These are phyloP conservation scores for Zea mays DNA, from an alignment of 176 grass and related monocot species.

Conservation along the genomic window DNA sequence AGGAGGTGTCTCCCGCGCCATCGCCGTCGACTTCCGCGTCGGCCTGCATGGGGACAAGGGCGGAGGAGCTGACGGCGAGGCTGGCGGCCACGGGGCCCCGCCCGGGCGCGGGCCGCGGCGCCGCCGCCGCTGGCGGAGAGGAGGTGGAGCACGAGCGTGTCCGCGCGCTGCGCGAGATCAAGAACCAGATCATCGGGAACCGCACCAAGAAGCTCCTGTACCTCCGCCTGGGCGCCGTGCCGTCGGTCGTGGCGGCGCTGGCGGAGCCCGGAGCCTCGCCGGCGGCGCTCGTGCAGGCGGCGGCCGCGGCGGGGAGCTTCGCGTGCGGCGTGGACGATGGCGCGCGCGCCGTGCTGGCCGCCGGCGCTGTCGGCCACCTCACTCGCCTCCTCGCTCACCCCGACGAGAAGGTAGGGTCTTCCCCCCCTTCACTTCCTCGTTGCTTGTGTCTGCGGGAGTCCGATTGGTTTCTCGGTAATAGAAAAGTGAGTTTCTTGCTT, in stretches of 20 bases:
- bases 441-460: slow-evolving; percentile 29
- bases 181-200: slow-evolving; percentile 99
- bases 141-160: slow-evolving; percentile 55
- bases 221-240: slow-evolving; percentile 79
- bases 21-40: slow-evolving; percentile 16
- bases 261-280: slow-evolving; percentile 41
- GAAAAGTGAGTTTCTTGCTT: slow-evolving; percentile 23
- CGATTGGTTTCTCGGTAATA: slow-evolving; percentile 15
- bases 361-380: slow-evolving; percentile 68
- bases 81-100: slow-evolving; percentile 38
- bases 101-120: slow-evolving; percentile 9
- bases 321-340: slow-evolving; percentile 94
- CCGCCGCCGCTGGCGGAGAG: slow-evolving; percentile 24
- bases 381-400: slow-evolving; percentile 68
- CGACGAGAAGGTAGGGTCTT: slow-evolving; percentile 68
- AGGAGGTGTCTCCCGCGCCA: slow-evolving; percentile 27
- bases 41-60: slow-evolving; percentile 50
- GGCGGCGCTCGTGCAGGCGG: slow-evolving; percentile 84
- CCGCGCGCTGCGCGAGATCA: slow-evolving; percentile 78
- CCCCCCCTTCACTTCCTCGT: slow-evolving; percentile 16
- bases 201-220: slow-evolving; percentile 96
- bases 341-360: slow-evolving; percentile 69
- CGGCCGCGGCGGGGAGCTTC: slow-evolving; percentile 83
- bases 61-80: slow-evolving; percentile 63
- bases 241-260: slow-evolving; percentile 68